A percentile compares a stretch with the other conserved stretches of the same genome.
Conservation (phyloP, 176 grass and related monocot genomes). For the Dactylis glomerata region DNA sequence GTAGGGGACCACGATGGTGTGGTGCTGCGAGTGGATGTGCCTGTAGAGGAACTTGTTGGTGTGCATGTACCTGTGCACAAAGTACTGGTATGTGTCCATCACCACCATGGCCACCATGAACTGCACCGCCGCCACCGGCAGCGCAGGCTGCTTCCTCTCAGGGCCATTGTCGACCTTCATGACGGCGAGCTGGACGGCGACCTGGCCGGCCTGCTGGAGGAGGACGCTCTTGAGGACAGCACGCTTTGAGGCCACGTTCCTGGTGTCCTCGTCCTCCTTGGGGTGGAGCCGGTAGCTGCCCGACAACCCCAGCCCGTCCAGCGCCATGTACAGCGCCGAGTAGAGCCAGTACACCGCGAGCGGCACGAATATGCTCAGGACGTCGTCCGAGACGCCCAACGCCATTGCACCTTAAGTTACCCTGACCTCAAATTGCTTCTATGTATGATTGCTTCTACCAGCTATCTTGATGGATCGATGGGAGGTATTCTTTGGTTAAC, state of each 20-base stretch:
- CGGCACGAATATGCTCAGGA: conserved; percentile 58
- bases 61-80: conserved; percentile 81
- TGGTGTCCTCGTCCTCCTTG: conserved; percentile 63
- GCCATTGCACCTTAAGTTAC: conserved; percentile 30
- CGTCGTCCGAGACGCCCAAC: conserved; percentile 64
- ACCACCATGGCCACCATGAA: conserved; percentile 53
- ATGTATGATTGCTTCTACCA: too few relatives aligned
- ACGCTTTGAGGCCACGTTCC: conserved; percentile 55
- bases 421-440: too few relatives aligned
- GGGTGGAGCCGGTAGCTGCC: conserved; percentile 44
- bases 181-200: conserved; percentile 53
- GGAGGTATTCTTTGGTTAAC: too few relatives aligned
- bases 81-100: conserved; percentile 77
- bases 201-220: conserved; percentile 70
- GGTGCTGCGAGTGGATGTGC: conserved; percentile 62
- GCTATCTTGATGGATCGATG: too few relatives aligned
- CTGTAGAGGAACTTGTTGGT: conserved; percentile 68
- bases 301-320: conserved; percentile 49
- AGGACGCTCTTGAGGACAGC: conserved; percentile 72
- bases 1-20: conserved; percentile 53
- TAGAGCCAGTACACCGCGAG: conserved; percentile 45
- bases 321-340: conserved; percentile 53
- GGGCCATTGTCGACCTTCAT: conserved; percentile 11
- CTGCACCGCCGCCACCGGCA: conserved; percentile 38
- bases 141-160: conserved; percentile 36